Percentiles rank a stretch among this genome's conserved stretches.
Conservation (phyloP, 1,284 basidiomycete species). For the Fistulina hepatica region DNA sequence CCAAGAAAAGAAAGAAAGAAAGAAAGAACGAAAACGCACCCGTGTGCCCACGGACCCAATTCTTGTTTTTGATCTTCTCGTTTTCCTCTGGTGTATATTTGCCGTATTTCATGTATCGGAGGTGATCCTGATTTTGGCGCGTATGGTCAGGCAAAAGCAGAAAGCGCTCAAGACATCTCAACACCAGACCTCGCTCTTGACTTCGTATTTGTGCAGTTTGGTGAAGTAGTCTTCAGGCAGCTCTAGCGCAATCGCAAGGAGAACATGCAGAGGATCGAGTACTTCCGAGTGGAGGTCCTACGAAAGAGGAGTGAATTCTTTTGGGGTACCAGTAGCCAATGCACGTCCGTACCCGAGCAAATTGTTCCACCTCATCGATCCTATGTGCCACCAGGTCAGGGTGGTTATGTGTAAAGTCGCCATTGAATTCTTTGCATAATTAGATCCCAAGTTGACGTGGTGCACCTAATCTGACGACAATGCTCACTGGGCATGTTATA, state of each 20-base stretch:
- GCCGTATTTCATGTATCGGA: conserved; percentile 47
- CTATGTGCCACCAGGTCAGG: conserved; percentile 28
- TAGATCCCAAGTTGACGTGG: too few relatives aligned
- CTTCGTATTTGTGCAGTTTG: conserved; percentile 38
- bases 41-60: conserved; percentile 39
- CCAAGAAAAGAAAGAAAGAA: too few relatives aligned
- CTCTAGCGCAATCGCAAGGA: conserved; percentile 41
- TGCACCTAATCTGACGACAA: not conserved
- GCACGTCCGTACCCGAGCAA: conserved; percentile 21
- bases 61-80: conserved; percentile 26
- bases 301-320: too few relatives aligned
- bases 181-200: conserved; percentile 28
- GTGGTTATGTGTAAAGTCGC: conserved; percentile 30
- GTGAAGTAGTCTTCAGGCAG: conserved; percentile 45
- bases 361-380: conserved; percentile 38
- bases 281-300: conserved; percentile 37
- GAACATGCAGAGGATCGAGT: conserved; percentile 35
- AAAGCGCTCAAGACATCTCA: not conserved
- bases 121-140: conserved; percentile 26
- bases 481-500: conserved; percentile 38
- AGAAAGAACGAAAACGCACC: conserved; percentile 20
- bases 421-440: conserved; percentile 27
- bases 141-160: not conserved
- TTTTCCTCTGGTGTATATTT: conserved; percentile 37
- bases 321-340: too few relatives aligned